Conservation (phyloP, 2,329 filamentous ascomycete genomes). For the Fusarium sp. region DNA sequence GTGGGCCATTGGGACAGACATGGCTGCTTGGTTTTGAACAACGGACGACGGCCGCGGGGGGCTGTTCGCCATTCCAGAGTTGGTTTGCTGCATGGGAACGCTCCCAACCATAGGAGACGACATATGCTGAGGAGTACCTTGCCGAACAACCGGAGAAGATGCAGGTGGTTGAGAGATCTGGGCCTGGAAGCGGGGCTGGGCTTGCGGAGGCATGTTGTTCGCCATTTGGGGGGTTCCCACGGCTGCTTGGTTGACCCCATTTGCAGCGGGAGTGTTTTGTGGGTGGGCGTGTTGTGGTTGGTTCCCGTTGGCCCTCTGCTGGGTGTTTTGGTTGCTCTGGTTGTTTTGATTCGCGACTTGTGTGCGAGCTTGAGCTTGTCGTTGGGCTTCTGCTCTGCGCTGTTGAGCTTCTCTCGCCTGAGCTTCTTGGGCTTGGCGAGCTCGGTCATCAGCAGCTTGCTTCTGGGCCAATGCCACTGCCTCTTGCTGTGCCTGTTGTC, state of each 20-base stretch:
- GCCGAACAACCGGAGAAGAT: constrained; percentile 75
- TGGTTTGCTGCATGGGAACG: constrained; percentile 73
- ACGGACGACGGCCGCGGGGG: constrained; percentile 76
- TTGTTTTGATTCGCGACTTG: constrained; percentile 49
- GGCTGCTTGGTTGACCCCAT: constrained; percentile 58
- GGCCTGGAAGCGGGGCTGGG: constrained; percentile 63
- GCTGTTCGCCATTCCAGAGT: constrained; percentile 76
- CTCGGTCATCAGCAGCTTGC: constrained; percentile 58
- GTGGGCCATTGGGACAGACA: constrained; percentile 71
- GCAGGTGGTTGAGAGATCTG: constrained; percentile 73
- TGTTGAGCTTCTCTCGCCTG: constrained; percentile 53
- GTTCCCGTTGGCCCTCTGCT: constrained; percentile 44
- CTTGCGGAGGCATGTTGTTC: constrained; percentile 55
- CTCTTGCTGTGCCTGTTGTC: constrained; percentile 59
- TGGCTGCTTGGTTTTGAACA: constrained; percentile 69
- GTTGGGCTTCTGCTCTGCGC: constrained; percentile 55
- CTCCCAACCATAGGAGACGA: constrained; percentile 75
- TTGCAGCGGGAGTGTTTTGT: constrained; percentile 54
- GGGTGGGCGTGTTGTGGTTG: constrained; percentile 54
- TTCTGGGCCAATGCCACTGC: constrained; percentile 62
- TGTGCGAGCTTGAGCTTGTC: constrained; percentile 51
- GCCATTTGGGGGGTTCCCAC: constrained; percentile 56
- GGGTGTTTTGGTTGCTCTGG: constrained; percentile 47
- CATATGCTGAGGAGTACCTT: constrained; percentile 74
- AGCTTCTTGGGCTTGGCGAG: constrained; percentile 55